phyloP scores from a whole-genome alignment of 2,329 filamentous ascomycete genomes.

The Fusarium begoniae region DNA sequence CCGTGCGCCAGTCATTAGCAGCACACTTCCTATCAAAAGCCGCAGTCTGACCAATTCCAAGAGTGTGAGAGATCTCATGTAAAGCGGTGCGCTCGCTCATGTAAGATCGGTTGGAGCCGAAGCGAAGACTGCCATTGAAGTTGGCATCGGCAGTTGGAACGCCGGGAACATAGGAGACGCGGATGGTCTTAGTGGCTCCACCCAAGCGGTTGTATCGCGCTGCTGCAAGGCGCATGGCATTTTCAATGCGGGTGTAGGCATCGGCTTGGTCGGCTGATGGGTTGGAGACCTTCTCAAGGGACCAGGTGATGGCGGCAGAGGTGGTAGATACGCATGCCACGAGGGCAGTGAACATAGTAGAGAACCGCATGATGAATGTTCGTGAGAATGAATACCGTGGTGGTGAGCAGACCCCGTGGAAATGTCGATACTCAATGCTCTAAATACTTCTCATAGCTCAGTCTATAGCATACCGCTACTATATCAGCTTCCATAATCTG shows the following conservation, averaged over 20 bases:
- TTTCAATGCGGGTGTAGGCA: slow-evolving; percentile 55
- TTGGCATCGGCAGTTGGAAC: slow-evolving; percentile 58
- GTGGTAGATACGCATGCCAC: slow-evolving; percentile 45
- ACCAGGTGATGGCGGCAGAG: slow-evolving; percentile 52
- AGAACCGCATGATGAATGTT: slow-evolving; percentile 46
- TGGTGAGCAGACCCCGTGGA: not conserved
- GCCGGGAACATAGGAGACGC: slow-evolving; percentile 53
- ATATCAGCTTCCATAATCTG: not conserved
- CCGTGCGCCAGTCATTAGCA: slow-evolving; percentile 53
- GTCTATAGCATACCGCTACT: not conserved
- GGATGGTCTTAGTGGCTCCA: slow-evolving; percentile 50
- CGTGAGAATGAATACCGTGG: not conserved
- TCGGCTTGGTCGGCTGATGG: slow-evolving; percentile 54
- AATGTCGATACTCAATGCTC: not conserved
- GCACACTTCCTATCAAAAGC: slow-evolving; percentile 52
- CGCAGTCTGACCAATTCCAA: slow-evolving; percentile 56
- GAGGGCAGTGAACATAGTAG: slow-evolving; percentile 40
- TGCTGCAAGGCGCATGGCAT: slow-evolving; percentile 53
- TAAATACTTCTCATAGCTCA: not conserved
- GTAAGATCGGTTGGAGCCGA: slow-evolving; percentile 55
- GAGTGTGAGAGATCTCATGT: slow-evolving; percentile 59
- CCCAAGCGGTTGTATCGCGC: slow-evolving; percentile 51
- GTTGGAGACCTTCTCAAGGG: slow-evolving; percentile 49
- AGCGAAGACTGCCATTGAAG: slow-evolving; percentile 58
- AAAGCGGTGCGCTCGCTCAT: slow-evolving; percentile 60